Conservation (phyloP, 1,139 yeast species). For the Nematodospora anomalae region DNA sequence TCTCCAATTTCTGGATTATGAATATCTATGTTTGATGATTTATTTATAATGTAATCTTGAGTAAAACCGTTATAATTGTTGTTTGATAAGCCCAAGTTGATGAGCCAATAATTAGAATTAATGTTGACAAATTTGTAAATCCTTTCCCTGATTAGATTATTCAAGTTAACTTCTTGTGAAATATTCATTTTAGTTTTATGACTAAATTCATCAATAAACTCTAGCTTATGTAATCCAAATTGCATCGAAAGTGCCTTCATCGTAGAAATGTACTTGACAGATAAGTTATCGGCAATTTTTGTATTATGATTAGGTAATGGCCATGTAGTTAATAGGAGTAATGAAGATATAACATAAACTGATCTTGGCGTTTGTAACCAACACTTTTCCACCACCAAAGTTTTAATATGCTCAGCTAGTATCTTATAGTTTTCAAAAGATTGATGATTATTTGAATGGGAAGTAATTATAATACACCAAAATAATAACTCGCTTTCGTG, state of each 20-base stretch:
- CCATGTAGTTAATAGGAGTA: constrained; percentile 48
- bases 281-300: constrained; percentile 35
- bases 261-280: constrained; percentile 41
- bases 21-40: constrained; percentile 33
- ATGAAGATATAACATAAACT: constrained; percentile 40
- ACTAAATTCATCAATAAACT: constrained; percentile 45
- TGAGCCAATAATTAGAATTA: constrained; percentile 48
- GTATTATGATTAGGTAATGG: constrained; percentile 38
- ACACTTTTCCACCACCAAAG: constrained; percentile 43
- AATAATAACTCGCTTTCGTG: constrained; percentile 39
- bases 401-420: constrained; percentile 36
- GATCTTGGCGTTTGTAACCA: constrained; percentile 50
- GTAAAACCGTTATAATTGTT: constrained; percentile 41
- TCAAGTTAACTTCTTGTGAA: constrained; percentile 33
- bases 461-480: constrained; percentile 43
- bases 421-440: constrained; percentile 23
- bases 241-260: constrained; percentile 45
- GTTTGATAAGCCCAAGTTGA: constrained; percentile 41
- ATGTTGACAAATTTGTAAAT: constrained; percentile 47
- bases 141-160: constrained; percentile 42
- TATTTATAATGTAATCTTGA: constrained; percentile 44
- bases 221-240: constrained; percentile 46
- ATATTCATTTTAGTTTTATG: constrained; percentile 42
- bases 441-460: constrained; percentile 23
- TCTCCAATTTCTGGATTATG: constrained; percentile 11